phyloP scores from a whole-genome alignment of 306 rosid species.

The Senna tora region DNA sequence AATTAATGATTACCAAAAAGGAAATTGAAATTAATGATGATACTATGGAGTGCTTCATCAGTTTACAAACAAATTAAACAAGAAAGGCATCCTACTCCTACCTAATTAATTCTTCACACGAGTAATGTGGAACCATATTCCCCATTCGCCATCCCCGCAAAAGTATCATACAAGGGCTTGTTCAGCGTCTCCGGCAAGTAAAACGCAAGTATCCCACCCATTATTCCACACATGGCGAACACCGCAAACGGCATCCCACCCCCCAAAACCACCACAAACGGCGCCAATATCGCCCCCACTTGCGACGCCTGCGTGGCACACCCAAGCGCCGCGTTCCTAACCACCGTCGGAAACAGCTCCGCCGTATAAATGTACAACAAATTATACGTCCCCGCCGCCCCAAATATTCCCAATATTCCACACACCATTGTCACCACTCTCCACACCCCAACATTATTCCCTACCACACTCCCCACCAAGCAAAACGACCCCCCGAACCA shows the following conservation, averaged over 20 bases:
- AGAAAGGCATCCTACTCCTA: too few relatives aligned
- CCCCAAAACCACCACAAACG: conserved; percentile 83
- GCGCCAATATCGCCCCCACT: conserved; percentile 89
- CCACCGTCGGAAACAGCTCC: conserved; percentile 91
- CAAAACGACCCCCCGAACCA: conserved; percentile 82
- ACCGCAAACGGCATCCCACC: conserved; percentile 70
- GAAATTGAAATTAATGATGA: too few relatives aligned
- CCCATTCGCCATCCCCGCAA: conserved; percentile 61
- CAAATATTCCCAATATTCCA: conserved; percentile 82
- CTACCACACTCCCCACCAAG: conserved; percentile 49
- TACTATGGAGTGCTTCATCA: too few relatives aligned
- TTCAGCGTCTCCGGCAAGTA: conserved; percentile 84
- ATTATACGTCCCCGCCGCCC: conserved; percentile 90
- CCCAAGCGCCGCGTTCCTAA: conserved; percentile 86
- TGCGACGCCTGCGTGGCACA: conserved; percentile 72
- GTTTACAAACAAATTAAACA: too few relatives aligned
- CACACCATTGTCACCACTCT: conserved; percentile 55
- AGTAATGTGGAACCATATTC: background rate
- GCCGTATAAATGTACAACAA: conserved; percentile 74
- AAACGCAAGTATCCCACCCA: conserved; percentile 70
- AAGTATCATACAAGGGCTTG: conserved; percentile 83
- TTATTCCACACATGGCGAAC: conserved; percentile 66
- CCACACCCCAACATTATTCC: conserved; percentile 47
- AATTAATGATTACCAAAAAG: too few relatives aligned
- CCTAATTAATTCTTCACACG: too few relatives aligned